Conservation (phyloP, 345 rosid species). For the Syzygium jambos region DNA sequence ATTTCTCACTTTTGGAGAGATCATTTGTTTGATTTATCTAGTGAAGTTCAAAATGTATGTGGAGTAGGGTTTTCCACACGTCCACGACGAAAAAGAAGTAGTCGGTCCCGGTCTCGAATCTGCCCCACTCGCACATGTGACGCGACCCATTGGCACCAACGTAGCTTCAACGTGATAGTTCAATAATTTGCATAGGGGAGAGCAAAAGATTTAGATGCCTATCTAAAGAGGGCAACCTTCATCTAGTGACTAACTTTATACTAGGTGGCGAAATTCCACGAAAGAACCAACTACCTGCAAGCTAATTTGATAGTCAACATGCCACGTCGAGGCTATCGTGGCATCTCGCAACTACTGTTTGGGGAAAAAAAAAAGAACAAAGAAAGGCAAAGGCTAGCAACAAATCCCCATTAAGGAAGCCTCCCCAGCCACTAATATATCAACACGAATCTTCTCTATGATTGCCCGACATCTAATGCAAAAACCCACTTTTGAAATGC, state of each 20-base stretch:
- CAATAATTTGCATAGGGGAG: background rate
- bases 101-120: background rate
- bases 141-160: background rate
- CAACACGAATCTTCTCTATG: background rate
- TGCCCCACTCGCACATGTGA: background rate
- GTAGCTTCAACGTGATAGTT: background rate
- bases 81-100: background rate
- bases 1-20: background rate
- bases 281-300: background rate
- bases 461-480: background rate
- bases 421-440: background rate
- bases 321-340: background rate
- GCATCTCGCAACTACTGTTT: background rate
- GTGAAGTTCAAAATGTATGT: background rate
- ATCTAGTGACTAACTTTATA: background rate
- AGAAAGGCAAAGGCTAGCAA: background rate
- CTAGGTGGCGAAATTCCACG: background rate
- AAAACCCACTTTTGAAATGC: background rate
- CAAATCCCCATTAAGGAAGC: background rate
- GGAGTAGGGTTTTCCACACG: background rate
- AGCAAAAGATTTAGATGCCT: background rate
- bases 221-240: background rate
- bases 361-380: background rate
- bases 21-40: background rate
- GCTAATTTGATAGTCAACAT: background rate